Evolutionary conservation across 805 yeast species (phyloP), one percentile per base, ranked within the genome.

Genomic region (Nakazawaea ambrosiae): DNA sequence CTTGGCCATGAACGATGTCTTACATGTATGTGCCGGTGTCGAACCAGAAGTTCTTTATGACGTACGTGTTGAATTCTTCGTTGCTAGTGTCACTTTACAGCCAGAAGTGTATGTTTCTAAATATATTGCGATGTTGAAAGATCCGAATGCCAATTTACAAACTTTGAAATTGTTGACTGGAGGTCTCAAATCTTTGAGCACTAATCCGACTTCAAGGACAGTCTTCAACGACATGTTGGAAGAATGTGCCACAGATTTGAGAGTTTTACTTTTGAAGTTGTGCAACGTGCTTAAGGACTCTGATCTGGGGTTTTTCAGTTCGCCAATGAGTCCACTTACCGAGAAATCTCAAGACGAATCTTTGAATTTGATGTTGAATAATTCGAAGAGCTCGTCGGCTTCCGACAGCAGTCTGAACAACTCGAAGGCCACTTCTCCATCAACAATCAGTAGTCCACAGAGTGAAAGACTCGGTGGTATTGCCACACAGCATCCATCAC

Each of bases 11-110:
- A 20, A 18, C 14, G 33, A 36, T 20, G 40, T 40, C 17, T 43
- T 54, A 4, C 49, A 46, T 16, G 48, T 43, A 24, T 46, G 45
- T 29, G 19, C 46, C 1, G 49, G 49, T 17, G 27, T 41, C 9
- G 53, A 44, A 28, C 34, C 42, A 4, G 37, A 42, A 12, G 24
- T 43, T 1, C 39, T 54, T 16, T 48, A 54, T 25, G 40, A 40
- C 8, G 39, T 54, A 17, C 42, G 60, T 19, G 45, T 49, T 25
- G 47, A 50, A 8, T 45, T 52, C 12, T 45, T 50, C 28, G 57
- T 61, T 3, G 42, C 54, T 7, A 41, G 49, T 3, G 37, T 48
- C 32, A 31, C 30, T 5, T 39, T 56, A 35, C 33, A 54, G n/a
- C 37, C 22, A 10, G 24, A 25, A 2, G 18, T 33, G 30, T 31